Conservation (phyloP, 176 grass and related monocot genomes). For the Thalia dealbata region DNA sequence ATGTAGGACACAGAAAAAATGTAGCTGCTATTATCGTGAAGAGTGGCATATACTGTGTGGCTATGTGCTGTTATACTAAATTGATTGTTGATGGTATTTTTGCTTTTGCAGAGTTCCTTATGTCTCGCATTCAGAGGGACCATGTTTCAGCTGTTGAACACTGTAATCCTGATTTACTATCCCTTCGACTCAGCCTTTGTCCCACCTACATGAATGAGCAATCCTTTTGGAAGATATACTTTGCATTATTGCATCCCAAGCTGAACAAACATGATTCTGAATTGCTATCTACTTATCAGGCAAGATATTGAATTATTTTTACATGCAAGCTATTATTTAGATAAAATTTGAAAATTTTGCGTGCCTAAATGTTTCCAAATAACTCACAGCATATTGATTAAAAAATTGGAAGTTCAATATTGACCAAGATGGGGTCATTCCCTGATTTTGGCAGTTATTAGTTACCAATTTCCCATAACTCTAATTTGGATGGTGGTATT, state of each 20-base stretch:
- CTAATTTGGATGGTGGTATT: too few relatives aligned
- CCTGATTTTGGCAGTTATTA: too few relatives aligned
- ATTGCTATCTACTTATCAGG: constrained; percentile 14
- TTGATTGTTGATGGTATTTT: not conserved
- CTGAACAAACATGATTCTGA: constrained; percentile 67
- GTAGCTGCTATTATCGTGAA: not conserved
- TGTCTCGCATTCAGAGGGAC: constrained; percentile 55
- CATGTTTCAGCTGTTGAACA: constrained; percentile 57
- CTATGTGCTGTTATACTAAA: not conserved
- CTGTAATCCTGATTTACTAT: constrained; percentile 49
- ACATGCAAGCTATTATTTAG: not conserved
- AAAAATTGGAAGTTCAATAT: not conserved
- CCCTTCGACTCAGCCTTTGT: constrained; percentile 53
- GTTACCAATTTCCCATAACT: too few relatives aligned
- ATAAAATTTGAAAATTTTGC: not conserved
- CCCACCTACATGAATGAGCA: constrained; percentile 58
- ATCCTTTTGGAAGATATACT: constrained; percentile 88
- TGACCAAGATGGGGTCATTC: not conserved
- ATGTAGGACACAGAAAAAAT: not conserved
- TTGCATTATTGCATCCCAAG: constrained; percentile 57
- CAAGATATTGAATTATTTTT: constrained; percentile 2
- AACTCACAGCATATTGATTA: not conserved
- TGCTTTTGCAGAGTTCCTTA: constrained; percentile 55
- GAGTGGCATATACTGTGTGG: not conserved
- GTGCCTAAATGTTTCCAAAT: not conserved